phyloP scores from a whole-genome alignment of 2,329 filamentous ascomycete species.

The Fusarium multiceps region DNA sequence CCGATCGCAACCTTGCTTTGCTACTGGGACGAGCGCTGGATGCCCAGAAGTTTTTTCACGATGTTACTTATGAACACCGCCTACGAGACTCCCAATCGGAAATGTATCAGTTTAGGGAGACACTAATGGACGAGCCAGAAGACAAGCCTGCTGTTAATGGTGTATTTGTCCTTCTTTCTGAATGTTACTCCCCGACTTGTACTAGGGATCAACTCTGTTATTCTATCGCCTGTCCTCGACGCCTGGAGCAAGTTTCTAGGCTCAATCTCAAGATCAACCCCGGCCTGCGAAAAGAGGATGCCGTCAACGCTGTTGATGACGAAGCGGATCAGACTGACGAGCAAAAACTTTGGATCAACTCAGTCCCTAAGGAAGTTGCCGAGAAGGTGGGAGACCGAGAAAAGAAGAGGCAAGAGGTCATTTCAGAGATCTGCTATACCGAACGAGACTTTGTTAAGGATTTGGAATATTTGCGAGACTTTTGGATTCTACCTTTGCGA shows the following conservation, averaged over 20 bases:
- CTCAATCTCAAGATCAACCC: constrained; percentile 94
- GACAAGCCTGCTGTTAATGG: constrained; percentile 83
- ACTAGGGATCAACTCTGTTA: constrained; percentile 96
- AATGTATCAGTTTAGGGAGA: constrained; percentile 97
- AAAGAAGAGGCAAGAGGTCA: constrained; percentile 97
- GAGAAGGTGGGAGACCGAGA: constrained; percentile 90
- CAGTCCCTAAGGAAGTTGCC: constrained; percentile 92
- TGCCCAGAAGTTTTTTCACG: constrained; percentile 98
- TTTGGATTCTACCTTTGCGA: constrained; percentile 95
- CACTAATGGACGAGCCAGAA: constrained; percentile 84
- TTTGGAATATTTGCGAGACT: constrained; percentile 95
- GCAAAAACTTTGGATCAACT: constrained; percentile 99
- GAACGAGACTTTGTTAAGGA: constrained; percentile 99
- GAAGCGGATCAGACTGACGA: constrained; percentile 87
- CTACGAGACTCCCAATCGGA: constrained; percentile 93
- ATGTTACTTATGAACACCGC: constrained; percentile 97
- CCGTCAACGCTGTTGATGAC: constrained; percentile 75
- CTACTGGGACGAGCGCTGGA: constrained; percentile 91
- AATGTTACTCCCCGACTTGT: constrained; percentile 98
- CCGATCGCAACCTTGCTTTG: constrained; percentile 91
- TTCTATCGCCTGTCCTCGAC: constrained; percentile 93
- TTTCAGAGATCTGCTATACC: constrained; percentile 98
- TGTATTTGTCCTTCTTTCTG: constrained; percentile 94
- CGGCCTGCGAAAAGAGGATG: constrained; percentile 76
- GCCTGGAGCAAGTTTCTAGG: constrained; percentile 93